A percentile compares a stretch with the other conserved stretches of the same genome.
phyloP scores from a whole-genome alignment of 75 land plant species.

The Picea sitchensis region DNA sequence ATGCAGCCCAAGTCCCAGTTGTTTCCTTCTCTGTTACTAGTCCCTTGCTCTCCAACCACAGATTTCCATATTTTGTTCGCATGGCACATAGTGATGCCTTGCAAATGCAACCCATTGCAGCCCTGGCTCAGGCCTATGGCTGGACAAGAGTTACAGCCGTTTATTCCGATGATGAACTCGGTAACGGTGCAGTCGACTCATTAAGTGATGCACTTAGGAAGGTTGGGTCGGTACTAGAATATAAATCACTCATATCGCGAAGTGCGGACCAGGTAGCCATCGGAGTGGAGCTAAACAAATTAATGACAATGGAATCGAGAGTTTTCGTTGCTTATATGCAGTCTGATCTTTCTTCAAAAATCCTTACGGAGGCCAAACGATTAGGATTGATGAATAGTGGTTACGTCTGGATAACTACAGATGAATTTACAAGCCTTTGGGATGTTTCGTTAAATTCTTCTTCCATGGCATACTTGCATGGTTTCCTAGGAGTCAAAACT shows the following conservation, averaged over 20 bases:
- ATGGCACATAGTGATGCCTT: slow-evolving; percentile 42
- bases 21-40: slow-evolving; percentile 43
- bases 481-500: too few species aligned
- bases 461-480: too few species aligned
- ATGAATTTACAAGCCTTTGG: slow-evolving; percentile 9
- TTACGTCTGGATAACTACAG: slow-evolving; percentile 56
- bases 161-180: slow-evolving; percentile 41
- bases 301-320: slow-evolving; percentile 40
- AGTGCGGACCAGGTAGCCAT: slow-evolving; percentile 20
- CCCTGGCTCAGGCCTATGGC: slow-evolving; percentile 26
- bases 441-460: not conserved
- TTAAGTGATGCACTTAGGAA: slow-evolving; percentile 29
- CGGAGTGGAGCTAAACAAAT: slow-evolving; percentile 23
- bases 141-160: slow-evolving; percentile 44
- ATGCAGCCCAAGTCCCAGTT: slow-evolving; percentile 44
- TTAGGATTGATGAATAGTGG: slow-evolving; percentile 43
- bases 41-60: slow-evolving; percentile 29
- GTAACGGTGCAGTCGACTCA: slow-evolving; percentile 23
- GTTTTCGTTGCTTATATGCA: slow-evolving; percentile 51
- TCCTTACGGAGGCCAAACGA: slow-evolving; percentile 35
- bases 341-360: not conserved
- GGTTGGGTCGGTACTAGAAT: slow-evolving; percentile 12
- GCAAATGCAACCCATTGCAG: slow-evolving; percentile 37
- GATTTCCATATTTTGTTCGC: slow-evolving; percentile 38
- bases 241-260: slow-evolving; percentile 35